These are phyloP conservation scores for Aspergillus floridensis DNA, from an alignment of 2,329 filamentous ascomycete species.

Conservation along the genomic window DNA sequence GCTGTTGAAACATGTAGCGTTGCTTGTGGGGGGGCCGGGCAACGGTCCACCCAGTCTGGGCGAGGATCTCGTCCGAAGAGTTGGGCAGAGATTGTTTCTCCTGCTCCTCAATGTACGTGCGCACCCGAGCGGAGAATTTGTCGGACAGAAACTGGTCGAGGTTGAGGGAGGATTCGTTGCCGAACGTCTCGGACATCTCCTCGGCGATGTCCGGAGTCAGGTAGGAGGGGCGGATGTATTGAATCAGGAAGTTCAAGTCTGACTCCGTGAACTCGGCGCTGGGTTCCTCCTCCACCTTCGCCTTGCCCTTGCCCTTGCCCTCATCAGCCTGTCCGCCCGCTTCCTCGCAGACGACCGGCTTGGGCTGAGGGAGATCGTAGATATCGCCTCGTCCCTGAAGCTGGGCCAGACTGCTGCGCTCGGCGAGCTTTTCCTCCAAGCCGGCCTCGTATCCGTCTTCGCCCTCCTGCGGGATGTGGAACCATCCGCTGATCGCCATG, in stretches of 20 bases:
- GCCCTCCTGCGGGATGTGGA: slow-evolving; percentile 92
- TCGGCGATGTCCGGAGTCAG: slow-evolving; percentile 88
- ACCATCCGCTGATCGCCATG: slow-evolving; percentile 99
- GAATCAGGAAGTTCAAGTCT: slow-evolving; percentile 84
- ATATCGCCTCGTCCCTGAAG: slow-evolving; percentile 86
- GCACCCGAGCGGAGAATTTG: slow-evolving; percentile 72
- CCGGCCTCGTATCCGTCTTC: slow-evolving; percentile 90
- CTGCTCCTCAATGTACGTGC: slow-evolving; percentile 65
- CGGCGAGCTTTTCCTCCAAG: slow-evolving; percentile 80
- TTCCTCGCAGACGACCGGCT: slow-evolving; percentile 50
- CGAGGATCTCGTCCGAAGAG: slow-evolving; percentile 56
- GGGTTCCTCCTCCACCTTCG: slow-evolving; percentile 48
- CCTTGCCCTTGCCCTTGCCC: slow-evolving; percentile 37
- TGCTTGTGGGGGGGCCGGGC: slow-evolving; percentile 93
- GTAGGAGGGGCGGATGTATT: slow-evolving; percentile 87
- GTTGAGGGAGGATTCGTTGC: slow-evolving; percentile 78
- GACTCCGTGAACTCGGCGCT: slow-evolving; percentile 64
- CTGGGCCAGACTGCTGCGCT: slow-evolving; percentile 88
- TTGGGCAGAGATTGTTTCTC: slow-evolving; percentile 51
- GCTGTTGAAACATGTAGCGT: slow-evolving; percentile 78
- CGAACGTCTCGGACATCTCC: slow-evolving; percentile 74
- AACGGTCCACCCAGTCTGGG: slow-evolving; percentile 65
- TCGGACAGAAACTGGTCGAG: slow-evolving; percentile 74
- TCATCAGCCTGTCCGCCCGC: slow-evolving; percentile 39
- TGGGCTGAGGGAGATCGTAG: slow-evolving; percentile 74